A percentile compares a stretch with the other conserved stretches of the same genome.
Conservation (phyloP, 192 early-diverging fungal species). For the Coemansia asiatica region DNA sequence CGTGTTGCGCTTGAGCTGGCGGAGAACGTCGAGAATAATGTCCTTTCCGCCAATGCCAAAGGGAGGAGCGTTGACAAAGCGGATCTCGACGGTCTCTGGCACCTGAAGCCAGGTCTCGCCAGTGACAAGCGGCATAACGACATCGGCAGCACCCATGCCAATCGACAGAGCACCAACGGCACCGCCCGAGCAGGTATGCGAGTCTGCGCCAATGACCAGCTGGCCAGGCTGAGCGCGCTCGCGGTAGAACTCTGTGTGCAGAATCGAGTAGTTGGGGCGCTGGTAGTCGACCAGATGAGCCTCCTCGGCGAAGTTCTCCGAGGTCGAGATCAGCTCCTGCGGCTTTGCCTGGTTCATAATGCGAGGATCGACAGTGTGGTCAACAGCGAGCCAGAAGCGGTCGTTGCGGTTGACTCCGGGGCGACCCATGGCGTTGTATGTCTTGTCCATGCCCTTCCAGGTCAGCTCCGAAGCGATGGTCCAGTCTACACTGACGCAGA, state of each 20-base stretch:
- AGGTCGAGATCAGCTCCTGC: slow-evolving; percentile 63
- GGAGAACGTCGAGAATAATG: slow-evolving; percentile 75
- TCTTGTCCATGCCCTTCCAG: slow-evolving; percentile 88
- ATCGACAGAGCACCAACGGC: slow-evolving; percentile 77
- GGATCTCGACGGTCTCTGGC: slow-evolving; percentile 77
- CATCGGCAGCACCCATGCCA: slow-evolving; percentile 79
- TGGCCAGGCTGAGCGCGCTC: slow-evolving; percentile 79
- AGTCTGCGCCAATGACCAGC: slow-evolving; percentile 79
- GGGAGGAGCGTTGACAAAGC: slow-evolving; percentile 68
- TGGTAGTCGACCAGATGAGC: slow-evolving; percentile 71
- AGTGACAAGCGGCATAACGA: slow-evolving; percentile 79
- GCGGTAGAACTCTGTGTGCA: slow-evolving; percentile 84
- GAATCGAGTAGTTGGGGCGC: slow-evolving; percentile 75
- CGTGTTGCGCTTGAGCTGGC: slow-evolving; percentile 81
- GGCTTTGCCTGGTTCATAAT: slow-evolving; percentile 73
- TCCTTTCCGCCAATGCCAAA: slow-evolving; percentile 84
- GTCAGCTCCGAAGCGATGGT: slow-evolving; percentile 78
- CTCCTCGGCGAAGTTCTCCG: slow-evolving; percentile 69
- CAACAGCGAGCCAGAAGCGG: slow-evolving; percentile 79
- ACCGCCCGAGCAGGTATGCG: slow-evolving; percentile 79
- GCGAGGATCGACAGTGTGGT: slow-evolving; percentile 76
- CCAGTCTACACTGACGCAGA: slow-evolving; percentile 81
- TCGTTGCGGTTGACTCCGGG: slow-evolving; percentile 75
- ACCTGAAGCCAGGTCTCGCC: slow-evolving; percentile 84
- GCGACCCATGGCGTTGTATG: slow-evolving; percentile 74